Conservation (phyloP, 2,329 filamentous ascomycete species). For the Epichloe hybrida region DNA sequence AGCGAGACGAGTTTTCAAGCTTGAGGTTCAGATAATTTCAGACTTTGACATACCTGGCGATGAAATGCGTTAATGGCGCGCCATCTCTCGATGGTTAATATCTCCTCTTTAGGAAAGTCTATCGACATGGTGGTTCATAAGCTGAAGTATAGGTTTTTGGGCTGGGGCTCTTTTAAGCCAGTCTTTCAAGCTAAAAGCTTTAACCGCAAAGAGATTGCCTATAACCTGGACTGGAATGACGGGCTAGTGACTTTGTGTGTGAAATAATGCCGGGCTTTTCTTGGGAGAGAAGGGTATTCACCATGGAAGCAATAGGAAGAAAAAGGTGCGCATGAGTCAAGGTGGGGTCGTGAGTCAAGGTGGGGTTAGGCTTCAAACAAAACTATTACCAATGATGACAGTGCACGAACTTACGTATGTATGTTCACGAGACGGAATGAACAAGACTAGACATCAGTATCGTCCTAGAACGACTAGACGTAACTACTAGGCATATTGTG, state of each 20-base stretch:
- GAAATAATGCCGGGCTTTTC: neutral
- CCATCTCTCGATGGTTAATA: conserved; percentile 74
- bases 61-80: conserved; percentile 85
- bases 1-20: neutral
- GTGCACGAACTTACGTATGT: neutral
- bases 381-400: neutral
- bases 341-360: neutral
- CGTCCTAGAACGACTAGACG: neutral
- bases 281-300: neutral
- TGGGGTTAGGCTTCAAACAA: neutral
- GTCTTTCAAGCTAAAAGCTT: neutral
- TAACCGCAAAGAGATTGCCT: neutral
- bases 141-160: neutral
- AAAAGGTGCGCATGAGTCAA: neutral
- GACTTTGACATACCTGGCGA: conserved; percentile 45
- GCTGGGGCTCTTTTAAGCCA: neutral
- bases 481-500: neutral
- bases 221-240: neutral
- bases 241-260: neutral
- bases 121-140: conserved; percentile 56
- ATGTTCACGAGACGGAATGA: neutral
- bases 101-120: conserved; percentile 86
- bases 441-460: neutral
- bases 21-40: neutral
- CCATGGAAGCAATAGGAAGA: neutral